Base-by-base conservation (phyloP, 257 asterid species). In the Lycium barbarum region DNA sequence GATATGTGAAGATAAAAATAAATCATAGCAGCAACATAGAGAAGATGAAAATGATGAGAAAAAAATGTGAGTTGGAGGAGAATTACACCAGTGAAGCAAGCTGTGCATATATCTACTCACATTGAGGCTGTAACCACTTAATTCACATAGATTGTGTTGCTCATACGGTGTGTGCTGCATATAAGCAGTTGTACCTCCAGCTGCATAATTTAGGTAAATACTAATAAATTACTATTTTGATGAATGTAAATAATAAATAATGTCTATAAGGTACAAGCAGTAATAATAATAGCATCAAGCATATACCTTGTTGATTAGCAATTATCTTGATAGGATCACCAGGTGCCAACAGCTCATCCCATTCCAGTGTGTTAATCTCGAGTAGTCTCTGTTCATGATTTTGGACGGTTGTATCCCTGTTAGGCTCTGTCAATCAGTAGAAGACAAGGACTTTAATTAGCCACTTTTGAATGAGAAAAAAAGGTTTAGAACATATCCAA, bases 271-370 rank as follows among this genome's bases (percentile, higher is more conserved):
- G 15, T 78, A 14, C 82, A 78, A 38, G 78, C 51, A 68, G 26
- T 7, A 36, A 36, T 68, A 7, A 7, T 78, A 35, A 15, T 3
- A 76, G 22, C 6, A 51, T 13, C 61, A 15, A 13, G 20, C 47
- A 78, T 87, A 97, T 70, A 70, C 98, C 99, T 87, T 90, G 92
- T 85, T 89, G 93, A 49, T 88, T 87, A 86, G 91, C 74, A 72
- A 72, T 88, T 83, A 74, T 84, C 86, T 87, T 91, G 86, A 85
- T 89, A 83, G 95, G 85, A 89, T 93, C 97, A 86, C 89, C 91
- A 26, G 92, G 90, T 81, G 85, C 92, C 90, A 95, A 80, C 89
- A 97, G 99, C 85, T 97, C 99, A 83, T 97, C 99, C 99, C 99
- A 97, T 59, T 97, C 99, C 61, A 97, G 95, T 9, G 98, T 97